phyloP scores from a whole-genome alignment of 2,329 filamentous ascomycete genomes.

The Aureobasidium sp. region DNA sequence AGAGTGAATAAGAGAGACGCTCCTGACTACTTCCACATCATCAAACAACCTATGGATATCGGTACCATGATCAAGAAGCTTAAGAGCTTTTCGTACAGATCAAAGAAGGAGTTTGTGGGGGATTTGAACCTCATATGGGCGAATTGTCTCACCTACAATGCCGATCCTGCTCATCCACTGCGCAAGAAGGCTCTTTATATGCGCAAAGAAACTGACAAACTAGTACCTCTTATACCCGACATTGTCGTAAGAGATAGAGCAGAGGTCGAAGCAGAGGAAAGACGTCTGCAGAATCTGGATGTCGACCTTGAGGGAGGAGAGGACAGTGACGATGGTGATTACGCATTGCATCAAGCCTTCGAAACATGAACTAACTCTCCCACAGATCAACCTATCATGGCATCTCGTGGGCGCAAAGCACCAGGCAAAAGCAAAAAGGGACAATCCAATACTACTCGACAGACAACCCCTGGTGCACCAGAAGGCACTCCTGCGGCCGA shows the following conservation, averaged over 20 bases:
- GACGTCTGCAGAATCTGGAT: constrained; percentile 74
- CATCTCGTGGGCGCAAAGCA: constrained; percentile 83
- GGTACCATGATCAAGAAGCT: constrained; percentile 98
- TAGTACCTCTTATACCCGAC: constrained; percentile 90
- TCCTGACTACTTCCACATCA: constrained; percentile 87
- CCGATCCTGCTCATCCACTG: constrained; percentile 76
- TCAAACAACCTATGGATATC: constrained; percentile 96
- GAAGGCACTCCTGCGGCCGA: constrained; percentile 73
- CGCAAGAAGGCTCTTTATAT: constrained; percentile 92
- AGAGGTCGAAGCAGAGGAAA: constrained; percentile 68
- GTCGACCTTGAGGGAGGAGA: constrained; percentile 75
- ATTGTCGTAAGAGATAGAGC: constrained; percentile 83
- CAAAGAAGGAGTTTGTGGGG: constrained; percentile 85
- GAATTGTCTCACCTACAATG: constrained; percentile 94
- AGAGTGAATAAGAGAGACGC: constrained; percentile 95
- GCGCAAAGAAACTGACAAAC: constrained; percentile 94
- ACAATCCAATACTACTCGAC: constrained; percentile 52
- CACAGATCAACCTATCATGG: constrained; percentile 81
- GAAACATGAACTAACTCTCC: background rate
- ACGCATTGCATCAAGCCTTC: background rate
- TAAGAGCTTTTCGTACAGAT: constrained; percentile 51
- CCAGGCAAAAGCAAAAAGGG: constrained; percentile 70
- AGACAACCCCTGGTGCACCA: constrained; percentile 62
- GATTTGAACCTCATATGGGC: constrained; percentile 95
- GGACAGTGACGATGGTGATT: constrained; percentile 70